phyloP scores from a whole-genome alignment of 2,329 filamentous ascomycete species.

The Fusarium oxysporum region DNA sequence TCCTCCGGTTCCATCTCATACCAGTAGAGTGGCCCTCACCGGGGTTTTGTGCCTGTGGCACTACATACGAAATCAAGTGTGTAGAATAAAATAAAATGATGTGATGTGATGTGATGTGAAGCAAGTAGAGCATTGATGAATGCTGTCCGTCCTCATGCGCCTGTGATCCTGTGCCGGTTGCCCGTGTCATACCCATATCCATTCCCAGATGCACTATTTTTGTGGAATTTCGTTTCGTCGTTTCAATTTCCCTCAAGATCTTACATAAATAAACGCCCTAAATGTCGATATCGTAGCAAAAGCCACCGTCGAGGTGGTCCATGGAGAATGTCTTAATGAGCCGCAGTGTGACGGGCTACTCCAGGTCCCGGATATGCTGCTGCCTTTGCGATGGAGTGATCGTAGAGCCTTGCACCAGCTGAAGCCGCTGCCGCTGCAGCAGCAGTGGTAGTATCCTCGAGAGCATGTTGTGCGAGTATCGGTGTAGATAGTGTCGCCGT shows the following conservation, averaged over 20 bases:
- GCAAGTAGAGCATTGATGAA: constrained; percentile 31
- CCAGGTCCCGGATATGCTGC: constrained; percentile 27
- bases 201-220: constrained; percentile 27
- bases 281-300: constrained; percentile 2
- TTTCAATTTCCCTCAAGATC: constrained; percentile 31
- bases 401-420: constrained; percentile 29
- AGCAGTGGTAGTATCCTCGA: constrained; percentile 24
- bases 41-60: constrained; percentile 35
- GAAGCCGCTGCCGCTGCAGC: constrained; percentile 20
- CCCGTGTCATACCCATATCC: constrained; percentile 21
- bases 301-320: neutral
- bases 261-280: constrained; percentile 29
- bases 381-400: constrained; percentile 33
- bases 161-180: constrained; percentile 18
- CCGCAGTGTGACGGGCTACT: constrained; percentile 21
- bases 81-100: constrained; percentile 10
- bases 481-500: constrained; percentile 40
- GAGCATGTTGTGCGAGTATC: constrained; percentile 42
- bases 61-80: constrained; percentile 15
- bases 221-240: constrained; percentile 26
- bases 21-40: constrained; percentile 33
- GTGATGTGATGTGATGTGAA: constrained; percentile 2
- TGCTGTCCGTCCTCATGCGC: constrained; percentile 38
- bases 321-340: constrained; percentile 19
- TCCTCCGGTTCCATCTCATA: constrained; percentile 25